Evolutionary conservation across 2,329 filamentous ascomycete genomes (phyloP).

Genomic region (Penicillium concentricum): DNA sequence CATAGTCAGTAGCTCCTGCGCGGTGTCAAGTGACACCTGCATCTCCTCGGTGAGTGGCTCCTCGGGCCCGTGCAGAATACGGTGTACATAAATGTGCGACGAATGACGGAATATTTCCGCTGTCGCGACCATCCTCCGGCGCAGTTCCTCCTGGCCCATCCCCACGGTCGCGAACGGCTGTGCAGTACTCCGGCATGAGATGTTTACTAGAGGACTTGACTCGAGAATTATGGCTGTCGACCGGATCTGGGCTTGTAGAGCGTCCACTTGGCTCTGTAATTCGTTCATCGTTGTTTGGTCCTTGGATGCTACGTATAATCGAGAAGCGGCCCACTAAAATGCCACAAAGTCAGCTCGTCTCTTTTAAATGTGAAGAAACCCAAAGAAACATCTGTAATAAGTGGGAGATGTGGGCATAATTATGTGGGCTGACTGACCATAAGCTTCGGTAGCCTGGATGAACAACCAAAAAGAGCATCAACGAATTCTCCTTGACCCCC

Average conservation of each 20-base stretch:
- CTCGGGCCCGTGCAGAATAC: background rate
- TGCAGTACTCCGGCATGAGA: background rate
- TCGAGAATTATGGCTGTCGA: background rate
- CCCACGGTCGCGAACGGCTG: background rate
- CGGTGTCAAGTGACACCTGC: background rate
- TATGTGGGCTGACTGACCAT: background rate
- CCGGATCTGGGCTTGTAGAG: background rate
- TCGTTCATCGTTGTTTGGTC: background rate
- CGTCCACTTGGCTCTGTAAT: background rate
- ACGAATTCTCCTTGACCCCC: background rate
- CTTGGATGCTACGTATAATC: background rate
- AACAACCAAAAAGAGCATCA: background rate
- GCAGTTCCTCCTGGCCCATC: background rate
- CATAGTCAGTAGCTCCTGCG: background rate
- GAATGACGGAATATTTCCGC: background rate
- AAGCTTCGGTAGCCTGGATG: background rate
- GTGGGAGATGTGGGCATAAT: background rate
- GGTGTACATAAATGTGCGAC: background rate
- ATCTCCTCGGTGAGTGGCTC: background rate
- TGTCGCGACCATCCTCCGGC: background rate
- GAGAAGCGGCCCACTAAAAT: background rate
- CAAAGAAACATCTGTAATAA: too few relatives aligned
- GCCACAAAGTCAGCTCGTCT: background rate
- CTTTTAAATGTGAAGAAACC: background rate
- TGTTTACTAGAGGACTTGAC: background rate